These are phyloP conservation scores for Achlya hypogyna DNA, from an alignment of 352 stramenopile species.

Conservation along the genomic window DNA sequence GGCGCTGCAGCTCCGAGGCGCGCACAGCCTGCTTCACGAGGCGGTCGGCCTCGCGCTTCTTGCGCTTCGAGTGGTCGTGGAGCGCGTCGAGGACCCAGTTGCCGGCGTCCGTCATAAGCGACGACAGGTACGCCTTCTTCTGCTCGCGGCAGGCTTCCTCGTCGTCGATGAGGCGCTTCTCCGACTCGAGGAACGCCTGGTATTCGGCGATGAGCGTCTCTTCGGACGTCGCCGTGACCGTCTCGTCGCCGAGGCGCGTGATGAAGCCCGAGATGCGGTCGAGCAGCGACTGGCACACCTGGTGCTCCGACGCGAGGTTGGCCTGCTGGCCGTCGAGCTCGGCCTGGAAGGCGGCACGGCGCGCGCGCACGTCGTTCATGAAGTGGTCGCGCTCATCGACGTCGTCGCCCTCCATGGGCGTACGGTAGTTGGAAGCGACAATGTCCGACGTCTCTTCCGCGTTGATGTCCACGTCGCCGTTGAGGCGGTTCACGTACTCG, in stretches of 20 bases:
- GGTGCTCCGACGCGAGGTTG: conserved; percentile 68
- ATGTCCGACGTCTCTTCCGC: conserved; percentile 61
- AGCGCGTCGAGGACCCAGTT: conserved; percentile 81
- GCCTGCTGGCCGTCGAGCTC: conserved; percentile 65
- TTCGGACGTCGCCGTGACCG: conserved; percentile 59
- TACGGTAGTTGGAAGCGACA: conserved; percentile 80
- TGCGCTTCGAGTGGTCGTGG: conserved; percentile 77
- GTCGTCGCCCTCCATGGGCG: conserved; percentile 60
- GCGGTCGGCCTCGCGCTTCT: conserved; percentile 79
- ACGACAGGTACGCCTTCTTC: conserved; percentile 79
- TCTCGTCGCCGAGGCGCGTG: conserved; percentile 63
- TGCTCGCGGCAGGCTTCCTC: conserved; percentile 81
- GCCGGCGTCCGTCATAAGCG: conserved; percentile 79
- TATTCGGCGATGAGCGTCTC: conserved; percentile 69
- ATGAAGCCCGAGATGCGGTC: conserved; percentile 81
- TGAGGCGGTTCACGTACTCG: conserved; percentile 73
- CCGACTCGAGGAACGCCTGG: conserved; percentile 51
- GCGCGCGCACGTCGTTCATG: conserved; percentile 79
- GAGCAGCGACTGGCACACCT: conserved; percentile 67
- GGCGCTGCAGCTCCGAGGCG: conserved; percentile 73
- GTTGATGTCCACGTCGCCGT: conserved; percentile 81
- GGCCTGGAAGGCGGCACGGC: conserved; percentile 75
- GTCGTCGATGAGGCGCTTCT: conserved; percentile 67
- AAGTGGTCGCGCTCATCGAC: conserved; percentile 80
- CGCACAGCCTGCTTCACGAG: conserved; percentile 77